A percentile compares a stretch with the other conserved stretches of the same genome.
phyloP scores from a whole-genome alignment of 2,329 filamentous ascomycete species.

The Stromatinia cepivora region DNA sequence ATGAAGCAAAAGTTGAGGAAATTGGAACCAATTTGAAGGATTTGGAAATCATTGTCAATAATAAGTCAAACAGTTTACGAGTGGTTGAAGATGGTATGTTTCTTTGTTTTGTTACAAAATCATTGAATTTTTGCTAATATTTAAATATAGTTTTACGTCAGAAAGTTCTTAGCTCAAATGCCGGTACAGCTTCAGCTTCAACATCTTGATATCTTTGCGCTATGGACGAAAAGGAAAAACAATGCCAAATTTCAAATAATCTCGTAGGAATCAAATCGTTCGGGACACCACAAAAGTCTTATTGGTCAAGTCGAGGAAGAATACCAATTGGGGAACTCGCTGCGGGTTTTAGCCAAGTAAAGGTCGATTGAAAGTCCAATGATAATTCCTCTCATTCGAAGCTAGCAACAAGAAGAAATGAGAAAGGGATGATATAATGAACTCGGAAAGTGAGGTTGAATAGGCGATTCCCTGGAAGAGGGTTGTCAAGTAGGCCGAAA shows the following conservation, averaged over 20 bases:
- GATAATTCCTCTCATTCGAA: not conserved
- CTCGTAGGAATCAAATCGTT: not conserved
- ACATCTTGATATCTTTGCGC: slow-evolving; percentile 36
- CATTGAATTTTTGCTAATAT: slow-evolving; percentile 25
- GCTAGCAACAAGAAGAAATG: not conserved
- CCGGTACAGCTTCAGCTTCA: slow-evolving; percentile 41
- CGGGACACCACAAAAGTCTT: not conserved
- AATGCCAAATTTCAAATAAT: slow-evolving; percentile 25
- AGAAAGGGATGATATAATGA: not conserved
- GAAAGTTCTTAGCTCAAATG: slow-evolving; percentile 51
- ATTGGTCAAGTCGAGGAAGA: not conserved
- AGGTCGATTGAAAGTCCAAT: not conserved
- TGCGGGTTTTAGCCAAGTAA: not conserved
- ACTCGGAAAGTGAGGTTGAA: not conserved
- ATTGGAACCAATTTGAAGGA: slow-evolving; percentile 64
- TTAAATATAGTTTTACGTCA: slow-evolving; percentile 49
- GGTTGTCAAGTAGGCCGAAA: not conserved
- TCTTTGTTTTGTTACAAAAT: slow-evolving; percentile 9
- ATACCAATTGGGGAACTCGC: not conserved
- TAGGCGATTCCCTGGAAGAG: not conserved
- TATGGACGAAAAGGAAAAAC: not conserved
- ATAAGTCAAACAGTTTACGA: slow-evolving; percentile 81
- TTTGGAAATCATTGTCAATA: slow-evolving; percentile 66
- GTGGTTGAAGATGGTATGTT: slow-evolving; percentile 80
- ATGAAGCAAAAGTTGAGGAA: slow-evolving; percentile 66